These are phyloP conservation scores for Luvunga scandens DNA, from an alignment of 345 rosid genomes.

Conservation along the genomic window DNA sequence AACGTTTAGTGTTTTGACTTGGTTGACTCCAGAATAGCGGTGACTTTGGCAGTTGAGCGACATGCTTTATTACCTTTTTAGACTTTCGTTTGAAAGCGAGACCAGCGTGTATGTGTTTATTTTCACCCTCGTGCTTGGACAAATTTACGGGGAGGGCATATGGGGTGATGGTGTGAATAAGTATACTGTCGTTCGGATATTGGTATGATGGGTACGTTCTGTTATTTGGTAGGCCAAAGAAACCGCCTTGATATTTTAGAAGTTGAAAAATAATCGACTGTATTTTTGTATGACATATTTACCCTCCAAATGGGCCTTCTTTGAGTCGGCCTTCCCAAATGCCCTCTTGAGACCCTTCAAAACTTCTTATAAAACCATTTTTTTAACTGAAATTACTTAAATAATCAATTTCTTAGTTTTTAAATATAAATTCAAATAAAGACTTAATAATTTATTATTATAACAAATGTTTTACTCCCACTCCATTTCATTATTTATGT, in stretches of 20 bases:
- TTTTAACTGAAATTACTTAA: no score
- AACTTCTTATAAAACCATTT: neutral
- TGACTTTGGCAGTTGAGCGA: slow-evolving; percentile 12
- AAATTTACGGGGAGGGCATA: neutral
- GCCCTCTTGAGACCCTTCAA: neutral
- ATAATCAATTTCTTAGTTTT: no score
- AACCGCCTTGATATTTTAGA: slow-evolving; percentile 22
- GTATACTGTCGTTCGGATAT: neutral
- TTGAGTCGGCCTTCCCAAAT: neutral
- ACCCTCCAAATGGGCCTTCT: neutral
- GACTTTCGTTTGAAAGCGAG: slow-evolving; percentile 22
- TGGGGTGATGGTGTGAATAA: slow-evolving; percentile 3
- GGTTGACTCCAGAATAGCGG: neutral
- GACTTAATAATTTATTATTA: no score
- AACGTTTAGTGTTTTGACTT: neutral
- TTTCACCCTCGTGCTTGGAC: neutral
- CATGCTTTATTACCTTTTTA: neutral
- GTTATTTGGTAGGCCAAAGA: slow-evolving; percentile 29
- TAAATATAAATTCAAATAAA: no score
- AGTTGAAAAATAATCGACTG: slow-evolving; percentile 1
- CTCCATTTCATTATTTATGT: no score
- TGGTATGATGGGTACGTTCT: neutral
- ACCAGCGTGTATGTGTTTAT: neutral
- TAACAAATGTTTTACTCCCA: no score
- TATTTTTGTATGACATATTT: slow-evolving; percentile 2